These are phyloP conservation scores for Lichtheimia hyalospora DNA, from an alignment of 371 early-diverging fungal species.

Conservation along the genomic window DNA sequence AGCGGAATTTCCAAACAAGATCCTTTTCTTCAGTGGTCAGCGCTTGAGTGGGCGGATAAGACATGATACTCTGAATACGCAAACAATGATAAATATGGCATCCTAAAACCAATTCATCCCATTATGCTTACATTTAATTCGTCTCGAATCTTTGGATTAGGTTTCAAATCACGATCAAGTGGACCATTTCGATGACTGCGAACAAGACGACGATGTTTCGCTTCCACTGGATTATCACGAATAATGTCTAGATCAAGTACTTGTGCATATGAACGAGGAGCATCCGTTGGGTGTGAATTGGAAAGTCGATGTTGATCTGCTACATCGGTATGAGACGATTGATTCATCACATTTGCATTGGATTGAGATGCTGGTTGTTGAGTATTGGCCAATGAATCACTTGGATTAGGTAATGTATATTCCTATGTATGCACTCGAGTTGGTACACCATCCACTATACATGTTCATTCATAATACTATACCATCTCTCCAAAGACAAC, in stretches of 20 bases:
- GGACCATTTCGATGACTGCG: conserved; percentile 90
- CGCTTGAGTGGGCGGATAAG: conserved; percentile 87
- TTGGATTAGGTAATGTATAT: conserved; percentile 31
- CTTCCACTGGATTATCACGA: conserved; percentile 91
- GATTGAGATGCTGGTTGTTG: conserved; percentile 9
- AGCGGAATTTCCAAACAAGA: conserved; percentile 95
- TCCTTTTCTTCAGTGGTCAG: conserved; percentile 89
- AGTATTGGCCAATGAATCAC: conserved; percentile 8
- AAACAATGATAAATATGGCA: too few relatives aligned
- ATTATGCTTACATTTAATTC: conserved; percentile 74
- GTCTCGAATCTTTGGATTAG: conserved; percentile 91
- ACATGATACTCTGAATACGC: conserved; percentile 70
- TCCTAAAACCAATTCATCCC: background rate
- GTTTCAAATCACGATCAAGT: conserved; percentile 91
- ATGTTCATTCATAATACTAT: background rate
- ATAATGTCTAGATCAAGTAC: conserved; percentile 72
- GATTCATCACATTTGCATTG: conserved; percentile 34
- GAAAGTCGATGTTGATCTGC: background rate
- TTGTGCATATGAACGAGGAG: conserved; percentile 30
- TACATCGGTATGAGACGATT: conserved; percentile 18
- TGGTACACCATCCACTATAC: too few relatives aligned
- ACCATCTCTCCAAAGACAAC: conserved; percentile 85
- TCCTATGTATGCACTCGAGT: conserved; percentile 17
- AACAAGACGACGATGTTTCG: conserved; percentile 91
- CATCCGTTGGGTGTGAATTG: conserved; percentile 20